phyloP scores from a whole-genome alignment of 2,329 filamentous ascomycete genomes.

The Pyricularia pennisetigena region DNA sequence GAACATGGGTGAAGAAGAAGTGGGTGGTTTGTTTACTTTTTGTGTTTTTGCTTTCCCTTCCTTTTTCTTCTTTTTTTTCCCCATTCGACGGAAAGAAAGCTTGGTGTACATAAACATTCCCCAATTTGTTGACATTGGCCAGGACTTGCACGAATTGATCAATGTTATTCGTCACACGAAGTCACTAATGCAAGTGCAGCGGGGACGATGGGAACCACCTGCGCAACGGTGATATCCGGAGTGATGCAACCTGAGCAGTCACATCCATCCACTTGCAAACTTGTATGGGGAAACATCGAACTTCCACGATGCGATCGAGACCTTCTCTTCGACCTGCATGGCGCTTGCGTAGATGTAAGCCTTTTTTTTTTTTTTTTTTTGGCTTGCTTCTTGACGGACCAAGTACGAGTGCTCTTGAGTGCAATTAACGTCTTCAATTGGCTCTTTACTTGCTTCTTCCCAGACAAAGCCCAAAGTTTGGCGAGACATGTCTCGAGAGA shows the following conservation, averaged over 20 bases:
- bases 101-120: background rate
- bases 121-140: background rate
- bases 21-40: background rate
- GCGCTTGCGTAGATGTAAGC: background rate
- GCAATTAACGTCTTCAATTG: background rate
- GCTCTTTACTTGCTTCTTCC: background rate
- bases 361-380: too few species aligned
- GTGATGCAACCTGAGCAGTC: background rate
- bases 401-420: background rate
- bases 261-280: background rate
- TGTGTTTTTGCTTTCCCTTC: background rate
- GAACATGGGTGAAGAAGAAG: background rate
- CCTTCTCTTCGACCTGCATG: background rate
- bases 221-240: background rate
- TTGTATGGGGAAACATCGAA: background rate
- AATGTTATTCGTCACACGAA: background rate
- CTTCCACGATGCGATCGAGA: background rate
- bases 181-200: background rate
- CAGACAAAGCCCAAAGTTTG: background rate
- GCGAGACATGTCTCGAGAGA: background rate
- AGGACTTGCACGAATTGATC: background rate
- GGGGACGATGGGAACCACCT: background rate
- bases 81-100: background rate
- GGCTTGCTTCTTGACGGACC: background rate
- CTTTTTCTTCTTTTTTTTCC: too few species aligned